Conservation (phyloP, 768 basidiomycete genomes). For the Macrocybe gigantea region DNA sequence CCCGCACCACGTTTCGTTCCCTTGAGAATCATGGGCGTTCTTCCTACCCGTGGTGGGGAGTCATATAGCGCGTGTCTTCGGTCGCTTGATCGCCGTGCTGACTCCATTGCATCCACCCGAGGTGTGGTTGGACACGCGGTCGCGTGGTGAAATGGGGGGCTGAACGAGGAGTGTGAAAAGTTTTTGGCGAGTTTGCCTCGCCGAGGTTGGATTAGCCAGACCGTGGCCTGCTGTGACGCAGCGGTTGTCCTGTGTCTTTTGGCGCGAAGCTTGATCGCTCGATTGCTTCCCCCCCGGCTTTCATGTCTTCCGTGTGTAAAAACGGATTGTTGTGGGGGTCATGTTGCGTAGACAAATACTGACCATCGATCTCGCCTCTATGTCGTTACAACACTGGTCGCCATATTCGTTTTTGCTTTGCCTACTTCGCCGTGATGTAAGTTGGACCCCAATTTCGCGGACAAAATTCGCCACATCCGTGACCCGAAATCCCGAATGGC, state of each 20-base stretch:
- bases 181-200: slow-evolving; percentile 28
- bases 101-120: slow-evolving; percentile 60
- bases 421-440: slow-evolving; percentile 29
- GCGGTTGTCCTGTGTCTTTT: slow-evolving; percentile 43
- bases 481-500: slow-evolving; percentile 87
- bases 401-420: slow-evolving; percentile 16
- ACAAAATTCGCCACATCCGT: slow-evolving; percentile 81
- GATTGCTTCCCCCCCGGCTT: slow-evolving; percentile 19
- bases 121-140: slow-evolving; percentile 78
- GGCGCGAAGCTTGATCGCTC: slow-evolving; percentile 51
- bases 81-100: slow-evolving; percentile 90
- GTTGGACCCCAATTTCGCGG: slow-evolving; percentile 81
- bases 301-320: slow-evolving; percentile 10
- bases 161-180: slow-evolving; percentile 92
- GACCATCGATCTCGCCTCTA: slow-evolving; percentile 30
- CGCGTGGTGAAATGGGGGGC: slow-evolving; percentile 97
- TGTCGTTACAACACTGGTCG: slow-evolving; percentile 20
- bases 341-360: slow-evolving; percentile 29
- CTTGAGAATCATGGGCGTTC: slow-evolving; percentile 80
- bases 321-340: no score
- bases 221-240: slow-evolving; percentile 70
- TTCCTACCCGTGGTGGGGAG: slow-evolving; percentile 67
- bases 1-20: slow-evolving; percentile 74
- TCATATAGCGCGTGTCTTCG: slow-evolving; percentile 73
- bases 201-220: slow-evolving; percentile 40